phyloP scores from a whole-genome alignment of 495 filamentous ascomycete species.

The Penicillium silybi region DNA sequence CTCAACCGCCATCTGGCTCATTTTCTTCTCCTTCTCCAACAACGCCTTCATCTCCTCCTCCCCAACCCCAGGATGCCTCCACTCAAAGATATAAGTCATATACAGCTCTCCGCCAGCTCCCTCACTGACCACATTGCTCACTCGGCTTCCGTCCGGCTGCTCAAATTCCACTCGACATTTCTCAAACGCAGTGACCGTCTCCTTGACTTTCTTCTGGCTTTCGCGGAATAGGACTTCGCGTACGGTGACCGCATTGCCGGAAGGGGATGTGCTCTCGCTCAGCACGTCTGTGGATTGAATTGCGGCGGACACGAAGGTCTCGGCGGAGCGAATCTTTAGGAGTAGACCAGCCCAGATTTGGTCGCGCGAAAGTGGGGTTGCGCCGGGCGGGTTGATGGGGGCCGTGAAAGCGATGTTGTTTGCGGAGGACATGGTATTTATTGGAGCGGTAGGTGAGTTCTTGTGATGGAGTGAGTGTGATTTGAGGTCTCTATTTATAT shows the following conservation, averaged over 20 bases:
- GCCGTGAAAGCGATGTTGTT: constrained; percentile 49
- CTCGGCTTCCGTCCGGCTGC: constrained; percentile 30
- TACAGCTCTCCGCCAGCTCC: constrained; percentile 40
- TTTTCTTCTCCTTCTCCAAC: constrained; percentile 25
- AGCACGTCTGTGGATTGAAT: constrained; percentile 41
- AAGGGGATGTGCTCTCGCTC: constrained; percentile 29
- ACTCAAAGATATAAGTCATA: constrained; percentile 56
- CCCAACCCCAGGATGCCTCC: constrained; percentile 36
- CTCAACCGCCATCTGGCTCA: constrained; percentile 33
- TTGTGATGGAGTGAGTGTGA: neutral
- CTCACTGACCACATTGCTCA: constrained; percentile 49
- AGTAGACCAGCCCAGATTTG: constrained; percentile 52
- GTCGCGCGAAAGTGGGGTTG: constrained; percentile 35
- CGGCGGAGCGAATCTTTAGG: constrained; percentile 46
- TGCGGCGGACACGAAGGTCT: constrained; percentile 46
- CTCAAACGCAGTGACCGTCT: constrained; percentile 24
- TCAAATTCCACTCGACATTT: constrained; percentile 30
- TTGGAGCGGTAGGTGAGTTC: neutral
- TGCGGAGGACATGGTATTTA: constrained; percentile 16
- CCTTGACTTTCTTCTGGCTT: constrained; percentile 16
- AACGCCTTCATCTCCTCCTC: constrained; percentile 27
- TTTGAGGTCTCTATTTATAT: neutral
- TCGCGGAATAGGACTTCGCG: constrained; percentile 28
- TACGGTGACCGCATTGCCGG: constrained; percentile 22
- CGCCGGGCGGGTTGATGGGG: constrained; percentile 47